These are phyloP conservation scores for Rhododendron molle DNA, from an alignment of 148 eudicot species.

Conservation along the genomic window DNA sequence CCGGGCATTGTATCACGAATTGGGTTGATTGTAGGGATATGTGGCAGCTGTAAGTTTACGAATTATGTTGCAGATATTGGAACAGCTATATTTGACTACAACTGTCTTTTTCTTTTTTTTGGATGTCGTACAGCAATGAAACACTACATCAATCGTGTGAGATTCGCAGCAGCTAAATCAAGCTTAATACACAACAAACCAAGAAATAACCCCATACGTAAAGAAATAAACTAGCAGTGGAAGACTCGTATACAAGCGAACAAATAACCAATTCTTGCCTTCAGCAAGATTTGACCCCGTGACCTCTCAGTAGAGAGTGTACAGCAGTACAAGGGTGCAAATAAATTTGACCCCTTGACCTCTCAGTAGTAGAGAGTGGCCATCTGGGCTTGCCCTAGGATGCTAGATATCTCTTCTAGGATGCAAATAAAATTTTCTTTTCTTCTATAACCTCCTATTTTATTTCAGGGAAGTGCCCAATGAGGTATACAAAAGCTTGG, in stretches of 20 bases:
- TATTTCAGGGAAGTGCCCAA: constrained; percentile 76
- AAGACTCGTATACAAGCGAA: neutral
- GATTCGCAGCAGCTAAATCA: neutral
- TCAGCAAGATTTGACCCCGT: neutral
- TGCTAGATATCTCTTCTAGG: neutral
- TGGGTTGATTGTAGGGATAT: neutral
- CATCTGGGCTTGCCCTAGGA: neutral
- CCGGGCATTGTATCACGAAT: no score
- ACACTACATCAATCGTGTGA: neutral
- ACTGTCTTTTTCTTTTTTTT: neutral
- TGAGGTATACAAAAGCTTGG: constrained; percentile 82
- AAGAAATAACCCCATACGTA: neutral
- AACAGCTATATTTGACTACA: neutral
- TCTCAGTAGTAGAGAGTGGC: neutral
- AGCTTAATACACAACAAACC: neutral
- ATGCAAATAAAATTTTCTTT: neutral
- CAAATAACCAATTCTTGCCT: neutral
- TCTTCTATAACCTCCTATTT: neutral
- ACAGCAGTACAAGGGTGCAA: neutral
- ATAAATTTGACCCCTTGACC: neutral
- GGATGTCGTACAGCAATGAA: neutral
- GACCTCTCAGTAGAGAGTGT: neutral
- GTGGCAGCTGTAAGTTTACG: neutral
- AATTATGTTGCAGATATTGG: neutral
- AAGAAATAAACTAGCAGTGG: neutral